Evolutionary conservation across 257 asterid species (phyloP).

Genomic region (Nicotiana benthamiana): DNA sequence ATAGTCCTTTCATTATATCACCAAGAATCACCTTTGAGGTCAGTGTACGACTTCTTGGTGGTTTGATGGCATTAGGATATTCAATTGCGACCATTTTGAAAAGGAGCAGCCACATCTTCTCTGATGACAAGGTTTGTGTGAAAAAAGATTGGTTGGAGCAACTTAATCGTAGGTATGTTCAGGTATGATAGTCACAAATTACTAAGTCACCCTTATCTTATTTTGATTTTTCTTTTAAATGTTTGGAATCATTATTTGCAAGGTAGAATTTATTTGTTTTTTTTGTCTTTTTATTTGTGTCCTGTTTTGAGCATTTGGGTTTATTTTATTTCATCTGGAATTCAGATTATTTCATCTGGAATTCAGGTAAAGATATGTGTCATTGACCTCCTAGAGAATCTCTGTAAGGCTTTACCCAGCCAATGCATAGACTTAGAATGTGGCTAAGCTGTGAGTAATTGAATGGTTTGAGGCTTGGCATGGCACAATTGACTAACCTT

Average conservation of each 20-base stretch:
- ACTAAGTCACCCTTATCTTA: background rate
- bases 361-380: background rate
- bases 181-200: constrained; percentile 40
- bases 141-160: constrained; percentile 99
- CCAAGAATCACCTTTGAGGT: constrained; percentile 98
- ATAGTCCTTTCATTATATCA: constrained; percentile 87
- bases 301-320: background rate
- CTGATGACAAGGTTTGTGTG: constrained; percentile 63
- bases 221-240: background rate
- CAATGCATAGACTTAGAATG: background rate
- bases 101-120: constrained; percentile 84
- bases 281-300: background rate
- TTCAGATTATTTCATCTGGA: background rate
- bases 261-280: background rate
- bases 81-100: constrained; percentile 94
- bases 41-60: constrained; percentile 98
- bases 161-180: constrained; percentile 79
- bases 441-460: background rate
- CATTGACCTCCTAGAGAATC: background rate
- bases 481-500: background rate
- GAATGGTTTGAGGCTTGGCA: background rate
- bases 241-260: background rate
- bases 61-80: constrained; percentile 96
- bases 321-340: background rate
- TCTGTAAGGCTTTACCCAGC: background rate